Evolutionary conservation across 2,329 filamentous ascomycete species (phyloP).

Genomic region (Sclerotinia minor): DNA sequence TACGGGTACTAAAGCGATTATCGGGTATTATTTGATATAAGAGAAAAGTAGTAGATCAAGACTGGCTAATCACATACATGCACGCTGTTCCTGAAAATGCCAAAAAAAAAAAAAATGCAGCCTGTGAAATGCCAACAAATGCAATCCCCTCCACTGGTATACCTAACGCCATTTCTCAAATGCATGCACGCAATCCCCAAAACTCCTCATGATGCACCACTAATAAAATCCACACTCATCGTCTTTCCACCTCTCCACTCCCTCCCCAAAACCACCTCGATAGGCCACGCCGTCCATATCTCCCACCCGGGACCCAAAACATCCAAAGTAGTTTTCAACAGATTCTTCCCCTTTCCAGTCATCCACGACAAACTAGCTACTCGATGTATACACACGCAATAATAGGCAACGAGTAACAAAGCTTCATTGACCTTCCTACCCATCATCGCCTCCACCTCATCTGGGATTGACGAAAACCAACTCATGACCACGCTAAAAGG

Average conservation of each 20-base stretch:
- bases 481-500: slow-evolving; percentile 36
- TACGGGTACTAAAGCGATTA: not conserved
- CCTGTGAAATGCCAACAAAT: slow-evolving; percentile 10
- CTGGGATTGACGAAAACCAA: slow-evolving; percentile 44
- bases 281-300: slow-evolving; percentile 35
- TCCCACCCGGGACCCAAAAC: slow-evolving; percentile 34
- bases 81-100: not conserved
- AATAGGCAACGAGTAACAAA: slow-evolving; percentile 44
- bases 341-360: slow-evolving; percentile 44
- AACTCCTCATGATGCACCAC: slow-evolving; percentile 13
- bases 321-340: slow-evolving; percentile 43
- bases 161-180: slow-evolving; percentile 14
- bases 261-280: slow-evolving; percentile 27
- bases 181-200: slow-evolving; percentile 11
- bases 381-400: slow-evolving; percentile 44
- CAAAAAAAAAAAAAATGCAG: slow-evolving; percentile 4
- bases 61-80: not conserved
- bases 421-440: slow-evolving; percentile 43
- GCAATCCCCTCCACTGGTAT: slow-evolving; percentile 8
- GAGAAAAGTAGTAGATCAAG: not conserved
- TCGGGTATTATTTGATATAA: slow-evolving; percentile 5
- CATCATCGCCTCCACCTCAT: slow-evolving; percentile 41
- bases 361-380: slow-evolving; percentile 47
- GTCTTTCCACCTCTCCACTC: slow-evolving; percentile 21
- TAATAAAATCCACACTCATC: slow-evolving; percentile 23